A percentile compares a stretch with the other conserved stretches of the same genome.
phyloP scores from a whole-genome alignment of 2,329 filamentous ascomycete species.

The Cercospora sp. region DNA sequence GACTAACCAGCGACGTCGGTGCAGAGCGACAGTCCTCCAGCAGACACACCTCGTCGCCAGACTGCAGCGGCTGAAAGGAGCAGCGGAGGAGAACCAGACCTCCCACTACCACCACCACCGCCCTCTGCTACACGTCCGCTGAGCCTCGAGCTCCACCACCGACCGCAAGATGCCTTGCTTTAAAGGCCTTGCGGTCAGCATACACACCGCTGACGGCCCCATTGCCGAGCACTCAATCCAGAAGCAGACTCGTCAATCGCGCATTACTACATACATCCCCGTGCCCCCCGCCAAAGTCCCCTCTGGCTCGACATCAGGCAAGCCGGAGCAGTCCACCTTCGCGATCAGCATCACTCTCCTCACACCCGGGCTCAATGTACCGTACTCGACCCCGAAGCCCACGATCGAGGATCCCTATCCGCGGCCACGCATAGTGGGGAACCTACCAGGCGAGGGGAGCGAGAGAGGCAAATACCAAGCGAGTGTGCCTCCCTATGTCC shows the following conservation, averaged over 20 bases:
- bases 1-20: background rate
- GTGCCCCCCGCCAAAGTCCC: slow-evolving; percentile 84
- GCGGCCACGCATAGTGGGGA: slow-evolving; percentile 76
- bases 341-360: slow-evolving; percentile 97
- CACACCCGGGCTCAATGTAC: slow-evolving; percentile 82
- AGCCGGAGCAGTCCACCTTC: slow-evolving; percentile 91
- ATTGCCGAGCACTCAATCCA: slow-evolving; percentile 92
- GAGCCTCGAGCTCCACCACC: slow-evolving; percentile 10
- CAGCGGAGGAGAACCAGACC: slow-evolving; percentile 4
- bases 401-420: slow-evolving; percentile 75
- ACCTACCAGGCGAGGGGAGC: slow-evolving; percentile 57
- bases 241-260: slow-evolving; percentile 83
- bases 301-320: slow-evolving; percentile 56
- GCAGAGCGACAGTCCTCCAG: background rate
- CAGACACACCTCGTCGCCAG: background rate
- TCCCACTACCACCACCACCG: slow-evolving; percentile 2
- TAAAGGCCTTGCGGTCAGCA: slow-evolving; percentile 97
- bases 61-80: background rate
- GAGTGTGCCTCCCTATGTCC: slow-evolving; percentile 79
- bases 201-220: slow-evolving; percentile 78
- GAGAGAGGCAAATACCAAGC: slow-evolving; percentile 56
- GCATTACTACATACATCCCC: slow-evolving; percentile 96
- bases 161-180: slow-evolving; percentile 79
- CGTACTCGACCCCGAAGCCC: slow-evolving; percentile 86
- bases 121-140: background rate